A percentile compares a stretch with the other conserved stretches of the same genome.
Conservation (phyloP, 192 early-diverging fungal species). For the Coemansia erecta region DNA sequence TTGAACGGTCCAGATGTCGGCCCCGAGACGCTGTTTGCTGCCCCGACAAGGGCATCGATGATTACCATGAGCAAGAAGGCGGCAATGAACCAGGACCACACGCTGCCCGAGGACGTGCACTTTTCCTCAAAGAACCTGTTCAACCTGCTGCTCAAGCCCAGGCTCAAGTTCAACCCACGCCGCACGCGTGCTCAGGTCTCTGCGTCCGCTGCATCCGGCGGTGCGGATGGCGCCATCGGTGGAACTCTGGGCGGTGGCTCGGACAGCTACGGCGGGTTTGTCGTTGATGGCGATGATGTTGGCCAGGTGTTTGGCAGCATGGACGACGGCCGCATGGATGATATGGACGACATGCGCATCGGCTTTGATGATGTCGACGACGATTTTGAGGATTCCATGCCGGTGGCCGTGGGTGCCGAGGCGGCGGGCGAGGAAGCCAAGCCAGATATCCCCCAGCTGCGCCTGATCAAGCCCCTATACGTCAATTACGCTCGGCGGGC, state of each 20-base stretch:
- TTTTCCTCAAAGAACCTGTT: conserved; percentile 66
- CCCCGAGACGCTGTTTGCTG: conserved; percentile 70
- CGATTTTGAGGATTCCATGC: conserved; percentile 29
- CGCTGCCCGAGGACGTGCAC: conserved; percentile 84
- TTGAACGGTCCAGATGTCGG: conserved; percentile 58
- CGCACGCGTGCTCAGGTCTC: conserved; percentile 11
- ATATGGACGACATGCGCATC: conserved; percentile 17
- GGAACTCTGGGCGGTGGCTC: conserved; percentile 7
- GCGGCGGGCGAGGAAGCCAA: conserved; percentile 15
- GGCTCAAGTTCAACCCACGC: conserved; percentile 51
- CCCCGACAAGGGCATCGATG: conserved; percentile 37
- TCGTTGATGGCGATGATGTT: conserved; percentile 38
- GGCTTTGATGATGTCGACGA: conserved; percentile 45
- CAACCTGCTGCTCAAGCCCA: conserved; percentile 56
- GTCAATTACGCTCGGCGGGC: conserved; percentile 83
- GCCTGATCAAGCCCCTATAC: conserved; percentile 64
- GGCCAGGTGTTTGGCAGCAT: conserved; percentile 24
- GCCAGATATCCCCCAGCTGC: conserved; percentile 55
- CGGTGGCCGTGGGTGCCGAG: conserved; percentile 7
- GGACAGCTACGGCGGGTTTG: conserved; percentile 39
- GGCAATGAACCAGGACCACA: conserved; percentile 55
- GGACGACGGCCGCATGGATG: conserved; percentile 20
- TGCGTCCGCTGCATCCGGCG: background rate
- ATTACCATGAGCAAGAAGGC: conserved; percentile 61
- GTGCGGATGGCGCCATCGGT: conserved; percentile 9